Percentiles rank a stretch among this genome's conserved stretches.
Conservation (phyloP, 345 rosid genomes). For the Microthlaspi erraticum region DNA sequence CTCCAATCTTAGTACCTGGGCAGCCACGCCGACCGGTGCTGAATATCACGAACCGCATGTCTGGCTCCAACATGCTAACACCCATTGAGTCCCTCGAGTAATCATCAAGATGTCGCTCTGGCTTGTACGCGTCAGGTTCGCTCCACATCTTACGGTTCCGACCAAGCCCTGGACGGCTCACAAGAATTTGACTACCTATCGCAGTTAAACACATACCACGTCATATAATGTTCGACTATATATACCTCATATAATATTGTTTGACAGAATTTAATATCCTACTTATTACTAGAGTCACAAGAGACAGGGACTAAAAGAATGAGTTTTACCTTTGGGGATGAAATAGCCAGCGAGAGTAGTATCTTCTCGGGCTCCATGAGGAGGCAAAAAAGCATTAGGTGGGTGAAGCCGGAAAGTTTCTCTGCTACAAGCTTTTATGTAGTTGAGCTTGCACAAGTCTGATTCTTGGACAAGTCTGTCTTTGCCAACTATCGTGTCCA, state of each 20-base stretch:
- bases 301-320: too few relatives aligned
- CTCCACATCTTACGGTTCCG: conserved; percentile 46
- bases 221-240: background rate
- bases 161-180: conserved; percentile 48
- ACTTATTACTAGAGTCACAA: too few relatives aligned
- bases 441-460: conserved; percentile 41
- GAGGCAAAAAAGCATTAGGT: conserved; percentile 25
- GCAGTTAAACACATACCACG: background rate
- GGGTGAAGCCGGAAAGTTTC: conserved; percentile 44
- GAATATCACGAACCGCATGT: conserved; percentile 47
- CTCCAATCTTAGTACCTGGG: conserved; percentile 43
- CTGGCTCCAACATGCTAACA: conserved; percentile 39
- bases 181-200: conserved; percentile 40
- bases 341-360: conserved; percentile 43
- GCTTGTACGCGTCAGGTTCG: conserved; percentile 44
- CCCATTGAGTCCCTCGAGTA: background rate
- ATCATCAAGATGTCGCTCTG: conserved; percentile 42
- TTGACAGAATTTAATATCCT: too few relatives aligned
- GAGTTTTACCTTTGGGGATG: conserved; percentile 39
- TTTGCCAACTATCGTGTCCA: conserved; percentile 44
- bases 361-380: conserved; percentile 39
- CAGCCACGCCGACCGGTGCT: conserved; percentile 58
- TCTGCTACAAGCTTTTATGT: conserved; percentile 42
- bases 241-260: too few relatives aligned
- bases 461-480: conserved; percentile 47